Evolutionary conservation across 129 eudicot species (phyloP).

Genomic region (Lactuca saligna): DNA sequence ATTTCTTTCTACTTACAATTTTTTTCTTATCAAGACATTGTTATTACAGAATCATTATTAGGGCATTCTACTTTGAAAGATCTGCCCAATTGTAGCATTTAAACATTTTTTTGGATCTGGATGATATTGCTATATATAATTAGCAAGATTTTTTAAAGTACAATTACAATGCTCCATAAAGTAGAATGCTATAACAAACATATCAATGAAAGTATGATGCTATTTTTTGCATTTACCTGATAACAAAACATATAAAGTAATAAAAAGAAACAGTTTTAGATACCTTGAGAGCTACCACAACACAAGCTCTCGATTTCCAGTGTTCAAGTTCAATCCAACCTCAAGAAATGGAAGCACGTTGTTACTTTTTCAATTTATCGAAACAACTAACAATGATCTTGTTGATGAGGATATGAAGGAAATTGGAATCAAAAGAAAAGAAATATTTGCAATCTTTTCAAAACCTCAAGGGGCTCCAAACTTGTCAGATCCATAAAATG

Average conservation of each 20-base stretch:
- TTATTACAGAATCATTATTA: too few species aligned
- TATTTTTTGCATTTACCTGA: background rate
- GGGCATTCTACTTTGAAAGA: too few species aligned
- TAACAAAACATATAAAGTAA: background rate
- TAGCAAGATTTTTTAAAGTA: too few species aligned
- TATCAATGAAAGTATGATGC: background rate
- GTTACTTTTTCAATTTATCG: conserved; percentile 8
- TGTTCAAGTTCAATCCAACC: background rate
- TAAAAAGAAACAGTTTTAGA: background rate
- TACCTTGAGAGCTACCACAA: background rate
- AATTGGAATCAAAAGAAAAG: conserved; percentile 54
- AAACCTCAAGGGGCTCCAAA: conserved; percentile 53
- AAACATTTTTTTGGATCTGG: too few species aligned
- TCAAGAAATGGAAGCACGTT: background rate
- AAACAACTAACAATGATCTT: conserved; percentile 8
- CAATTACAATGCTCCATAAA: too few species aligned
- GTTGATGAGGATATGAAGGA: conserved; percentile 3
- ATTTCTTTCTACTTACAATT: too few species aligned
- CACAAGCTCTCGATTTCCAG: too few species aligned
- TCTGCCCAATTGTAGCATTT: too few species aligned
- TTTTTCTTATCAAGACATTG: too few species aligned
- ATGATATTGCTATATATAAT: too few species aligned
- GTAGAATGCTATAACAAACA: too few species aligned
- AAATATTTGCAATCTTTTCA: conserved; percentile 44
- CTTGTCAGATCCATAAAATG: conserved; percentile 27